Evolutionary conservation across 306 rosid species (phyloP).

Genomic region (Benincasa hispida): DNA sequence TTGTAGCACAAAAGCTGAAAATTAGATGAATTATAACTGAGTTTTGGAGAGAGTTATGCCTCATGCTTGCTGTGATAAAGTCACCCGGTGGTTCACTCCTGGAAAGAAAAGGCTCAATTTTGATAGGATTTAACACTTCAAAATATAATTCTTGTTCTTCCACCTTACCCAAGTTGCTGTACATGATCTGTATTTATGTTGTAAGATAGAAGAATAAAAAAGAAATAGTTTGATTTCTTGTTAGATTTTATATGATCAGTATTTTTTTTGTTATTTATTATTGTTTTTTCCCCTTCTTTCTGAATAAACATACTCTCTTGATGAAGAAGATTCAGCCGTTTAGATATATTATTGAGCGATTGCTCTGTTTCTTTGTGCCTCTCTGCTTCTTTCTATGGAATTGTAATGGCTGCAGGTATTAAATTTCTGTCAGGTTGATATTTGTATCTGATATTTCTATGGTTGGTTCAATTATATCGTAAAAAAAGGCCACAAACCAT

Average conservation of each 20-base stretch:
- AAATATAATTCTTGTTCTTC: not conserved
- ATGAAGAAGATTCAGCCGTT: not conserved
- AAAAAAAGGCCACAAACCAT: too few species aligned
- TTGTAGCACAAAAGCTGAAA: not conserved
- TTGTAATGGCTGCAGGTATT: not conserved
- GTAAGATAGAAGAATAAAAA: not conserved
- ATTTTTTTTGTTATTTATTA: not conserved
- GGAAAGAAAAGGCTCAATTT: not conserved
- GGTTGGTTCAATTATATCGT: too few species aligned
- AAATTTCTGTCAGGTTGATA: not conserved
- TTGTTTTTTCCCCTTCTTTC: not conserved
- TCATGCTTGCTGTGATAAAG: not conserved
- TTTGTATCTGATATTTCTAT: too few species aligned
- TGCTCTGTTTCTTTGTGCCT: not conserved
- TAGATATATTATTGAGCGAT: not conserved
- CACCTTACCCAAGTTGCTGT: not conserved
- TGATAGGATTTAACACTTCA: not conserved
- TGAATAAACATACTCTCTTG: not conserved
- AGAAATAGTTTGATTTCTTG: not conserved
- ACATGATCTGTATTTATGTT: constrained; percentile 4
- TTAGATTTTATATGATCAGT: not conserved
- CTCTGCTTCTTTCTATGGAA: not conserved
- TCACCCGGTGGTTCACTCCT: not conserved
- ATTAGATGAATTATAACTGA: not conserved
- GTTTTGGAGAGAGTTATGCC: not conserved